Evolutionary conservation across 2,329 filamentous ascomycete genomes (phyloP).

Genomic region (Lasiodiplodia hormozganensis): DNA sequence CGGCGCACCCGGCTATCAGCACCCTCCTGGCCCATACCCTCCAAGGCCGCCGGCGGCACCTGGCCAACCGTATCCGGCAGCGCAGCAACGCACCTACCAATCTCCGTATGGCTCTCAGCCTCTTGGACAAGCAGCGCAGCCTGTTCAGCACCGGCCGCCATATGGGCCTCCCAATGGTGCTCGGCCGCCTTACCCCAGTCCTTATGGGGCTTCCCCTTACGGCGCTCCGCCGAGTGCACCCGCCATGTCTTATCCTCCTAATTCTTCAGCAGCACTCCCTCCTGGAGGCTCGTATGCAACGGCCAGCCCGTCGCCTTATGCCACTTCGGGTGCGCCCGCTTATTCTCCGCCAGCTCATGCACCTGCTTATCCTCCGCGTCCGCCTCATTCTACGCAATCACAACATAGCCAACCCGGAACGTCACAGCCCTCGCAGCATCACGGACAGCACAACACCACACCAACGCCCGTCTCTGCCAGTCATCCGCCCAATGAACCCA

Average conservation of each 20-base stretch:
- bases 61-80: constrained; percentile 12
- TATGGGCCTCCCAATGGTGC: constrained; percentile 25
- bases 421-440: constrained; percentile 18
- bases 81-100: constrained; percentile 26
- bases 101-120: constrained; percentile 26
- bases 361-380: constrained; percentile 12
- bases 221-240: constrained; percentile 10
- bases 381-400: constrained; percentile 11
- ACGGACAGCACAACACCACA: constrained; percentile 6
- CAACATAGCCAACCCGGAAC: constrained; percentile 8
- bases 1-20: constrained; percentile 23
- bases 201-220: constrained; percentile 25
- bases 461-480: not conserved
- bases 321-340: constrained; percentile 2
- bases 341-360: constrained; percentile 11
- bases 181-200: constrained; percentile 22
- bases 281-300: constrained; percentile 16
- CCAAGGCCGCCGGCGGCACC: constrained; percentile 27
- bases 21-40: constrained; percentile 23
- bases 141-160: constrained; percentile 9
- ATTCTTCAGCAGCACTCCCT: constrained; percentile 7
- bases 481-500: constrained; percentile 10
- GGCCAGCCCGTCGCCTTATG: constrained; percentile 25
- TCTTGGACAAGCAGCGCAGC: constrained; percentile 27
- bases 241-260: constrained; percentile 12